phyloP scores from a whole-genome alignment of 2,329 filamentous ascomycete species.

The Aspergillus flavus region DNA sequence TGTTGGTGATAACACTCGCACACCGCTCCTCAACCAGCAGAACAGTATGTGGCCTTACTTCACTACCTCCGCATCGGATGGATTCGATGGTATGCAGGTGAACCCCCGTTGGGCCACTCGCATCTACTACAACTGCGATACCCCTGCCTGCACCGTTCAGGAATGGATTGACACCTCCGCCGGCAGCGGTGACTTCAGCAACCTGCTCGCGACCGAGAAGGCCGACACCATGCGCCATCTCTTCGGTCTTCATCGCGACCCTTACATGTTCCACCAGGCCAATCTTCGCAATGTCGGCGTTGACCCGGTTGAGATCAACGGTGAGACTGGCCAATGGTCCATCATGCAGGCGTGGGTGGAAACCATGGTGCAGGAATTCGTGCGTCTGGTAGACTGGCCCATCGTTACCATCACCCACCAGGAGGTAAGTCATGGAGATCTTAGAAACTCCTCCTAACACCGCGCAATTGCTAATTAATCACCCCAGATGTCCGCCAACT shows the following conservation, averaged over 20 bases:
- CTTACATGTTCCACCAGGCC: slow-evolving; percentile 67
- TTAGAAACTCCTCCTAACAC: not conserved
- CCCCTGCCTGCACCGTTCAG: slow-evolving; percentile 56
- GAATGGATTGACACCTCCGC: slow-evolving; percentile 65
- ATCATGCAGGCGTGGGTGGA: slow-evolving; percentile 63
- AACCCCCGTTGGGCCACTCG: slow-evolving; percentile 63
- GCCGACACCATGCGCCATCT: slow-evolving; percentile 59
- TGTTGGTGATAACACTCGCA: slow-evolving; percentile 66
- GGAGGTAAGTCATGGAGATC: slow-evolving; percentile 41
- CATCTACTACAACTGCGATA: slow-evolving; percentile 68
- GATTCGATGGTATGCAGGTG: slow-evolving; percentile 58
- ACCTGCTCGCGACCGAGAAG: slow-evolving; percentile 55
- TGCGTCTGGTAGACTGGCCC: slow-evolving; percentile 57
- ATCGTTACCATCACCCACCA: slow-evolving; percentile 60
- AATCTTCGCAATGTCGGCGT: slow-evolving; percentile 59
- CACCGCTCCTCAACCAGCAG: slow-evolving; percentile 54
- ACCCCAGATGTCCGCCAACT: slow-evolving; percentile 48
- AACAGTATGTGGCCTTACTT: slow-evolving; percentile 60
- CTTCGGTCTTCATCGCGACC: slow-evolving; percentile 58
- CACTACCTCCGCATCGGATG: slow-evolving; percentile 54
- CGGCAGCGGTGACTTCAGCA: slow-evolving; percentile 56
- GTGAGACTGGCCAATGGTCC: slow-evolving; percentile 50
- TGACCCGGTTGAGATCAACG: slow-evolving; percentile 52
- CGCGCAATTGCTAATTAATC: not conserved
- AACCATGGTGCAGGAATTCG: slow-evolving; percentile 56